These are phyloP conservation scores for Russula griseocarnosa DNA, from an alignment of 768 basidiomycete genomes.

Conservation along the genomic window DNA sequence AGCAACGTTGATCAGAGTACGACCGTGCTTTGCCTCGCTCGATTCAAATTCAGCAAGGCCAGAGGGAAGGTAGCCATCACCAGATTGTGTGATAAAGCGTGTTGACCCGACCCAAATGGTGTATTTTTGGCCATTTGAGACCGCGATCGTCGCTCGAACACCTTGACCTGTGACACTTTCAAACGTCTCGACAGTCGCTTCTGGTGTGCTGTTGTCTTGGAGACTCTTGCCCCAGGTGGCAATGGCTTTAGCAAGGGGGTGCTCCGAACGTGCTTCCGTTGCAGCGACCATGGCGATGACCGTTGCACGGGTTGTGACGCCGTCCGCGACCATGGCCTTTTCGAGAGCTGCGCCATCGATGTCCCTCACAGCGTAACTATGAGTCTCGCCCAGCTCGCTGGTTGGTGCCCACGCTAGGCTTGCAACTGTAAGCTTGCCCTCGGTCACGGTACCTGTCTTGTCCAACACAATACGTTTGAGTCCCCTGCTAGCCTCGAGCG, in stretches of 20 bases:
- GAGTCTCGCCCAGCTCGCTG: conserved; percentile 33
- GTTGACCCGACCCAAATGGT: conserved; percentile 73
- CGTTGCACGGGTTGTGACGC: conserved; percentile 51
- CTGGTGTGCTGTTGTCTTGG: conserved; percentile 45
- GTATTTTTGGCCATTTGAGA: conserved; percentile 44
- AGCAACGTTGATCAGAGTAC: conserved; percentile 86
- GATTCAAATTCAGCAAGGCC: conserved; percentile 61
- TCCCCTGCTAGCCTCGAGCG: conserved; percentile 83
- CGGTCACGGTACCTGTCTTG: conserved; percentile 96
- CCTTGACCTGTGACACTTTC: conserved; percentile 89
- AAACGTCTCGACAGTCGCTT: conserved; percentile 64
- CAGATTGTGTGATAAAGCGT: conserved; percentile 59
- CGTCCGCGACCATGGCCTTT: conserved; percentile 51
- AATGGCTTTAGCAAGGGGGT: conserved; percentile 92
- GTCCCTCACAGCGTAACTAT: conserved; percentile 16
- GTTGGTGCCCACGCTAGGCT: conserved; percentile 70
- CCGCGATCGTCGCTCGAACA: conserved; percentile 63
- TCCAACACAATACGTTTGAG: conserved; percentile 84
- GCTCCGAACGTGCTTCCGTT: conserved; percentile 89
- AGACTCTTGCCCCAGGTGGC: conserved; percentile 74
- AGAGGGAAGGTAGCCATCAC: conserved; percentile 51
- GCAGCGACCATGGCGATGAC: conserved; percentile 80
- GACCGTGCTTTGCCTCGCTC: conserved; percentile 65
- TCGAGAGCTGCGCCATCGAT: conserved; percentile 29
- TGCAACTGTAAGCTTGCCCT: conserved; percentile 85